These are phyloP conservation scores for Fusarium caatingaense DNA, from an alignment of 2,329 filamentous ascomycete species.

Conservation along the genomic window DNA sequence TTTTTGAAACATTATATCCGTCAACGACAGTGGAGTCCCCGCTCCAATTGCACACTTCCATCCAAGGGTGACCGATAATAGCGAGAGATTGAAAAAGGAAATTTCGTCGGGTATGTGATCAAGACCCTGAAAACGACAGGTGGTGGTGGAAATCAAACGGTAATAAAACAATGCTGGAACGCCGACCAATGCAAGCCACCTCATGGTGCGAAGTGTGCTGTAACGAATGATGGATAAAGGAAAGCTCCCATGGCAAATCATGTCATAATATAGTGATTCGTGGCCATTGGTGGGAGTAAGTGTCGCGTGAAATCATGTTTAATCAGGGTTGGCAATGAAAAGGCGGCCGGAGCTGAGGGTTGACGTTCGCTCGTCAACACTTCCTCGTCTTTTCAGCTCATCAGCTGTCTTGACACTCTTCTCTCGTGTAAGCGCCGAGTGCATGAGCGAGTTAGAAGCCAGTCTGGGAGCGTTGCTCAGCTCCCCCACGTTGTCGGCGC, in stretches of 20 bases:
- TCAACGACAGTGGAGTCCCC: slow-evolving; percentile 38
- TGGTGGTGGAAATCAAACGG: slow-evolving; percentile 30
- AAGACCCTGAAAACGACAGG: slow-evolving; percentile 43
- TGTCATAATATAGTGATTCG: slow-evolving; percentile 25
- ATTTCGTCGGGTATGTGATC: slow-evolving; percentile 39
- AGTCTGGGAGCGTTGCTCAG: slow-evolving; percentile 62
- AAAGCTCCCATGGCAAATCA: slow-evolving; percentile 28
- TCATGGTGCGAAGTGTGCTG: slow-evolving; percentile 29
- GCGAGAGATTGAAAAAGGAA: slow-evolving; percentile 40
- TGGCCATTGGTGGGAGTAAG: slow-evolving; percentile 12
- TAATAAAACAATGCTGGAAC: slow-evolving; percentile 45
- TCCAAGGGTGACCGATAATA: slow-evolving; percentile 36
- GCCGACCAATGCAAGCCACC: slow-evolving; percentile 44
- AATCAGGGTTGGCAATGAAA: slow-evolving; percentile 88
- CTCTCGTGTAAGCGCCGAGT: slow-evolving; percentile 69
- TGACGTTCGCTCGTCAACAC: slow-evolving; percentile 84
- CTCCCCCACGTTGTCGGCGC: slow-evolving; percentile 70
- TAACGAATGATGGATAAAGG: slow-evolving; percentile 37
- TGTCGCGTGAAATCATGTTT: slow-evolving; percentile 28
- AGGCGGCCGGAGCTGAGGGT: slow-evolving; percentile 79
- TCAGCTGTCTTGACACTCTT: slow-evolving; percentile 76
- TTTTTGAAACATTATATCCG: slow-evolving; percentile 42
- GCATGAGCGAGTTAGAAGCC: slow-evolving; percentile 68
- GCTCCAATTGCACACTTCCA: slow-evolving; percentile 40
- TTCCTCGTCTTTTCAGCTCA: slow-evolving; percentile 80